Evolutionary conservation across 305 asterid species (phyloP).

Genomic region (Fraxinus ornus): DNA sequence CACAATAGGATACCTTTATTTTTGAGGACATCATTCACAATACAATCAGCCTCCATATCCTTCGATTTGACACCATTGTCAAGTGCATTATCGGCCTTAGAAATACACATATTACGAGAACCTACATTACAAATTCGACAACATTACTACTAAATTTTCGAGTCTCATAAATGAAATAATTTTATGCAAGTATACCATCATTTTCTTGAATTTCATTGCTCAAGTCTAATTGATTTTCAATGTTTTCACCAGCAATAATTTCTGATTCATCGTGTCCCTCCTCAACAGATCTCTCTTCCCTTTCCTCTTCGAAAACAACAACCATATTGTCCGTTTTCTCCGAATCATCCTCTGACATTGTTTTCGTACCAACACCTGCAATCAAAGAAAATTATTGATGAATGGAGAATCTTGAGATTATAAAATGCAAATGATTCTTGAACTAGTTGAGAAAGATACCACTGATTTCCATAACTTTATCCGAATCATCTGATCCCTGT

Average conservation of each 20-base stretch:
- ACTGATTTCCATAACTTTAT: slow-evolving; percentile 28
- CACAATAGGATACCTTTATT: slow-evolving; percentile 9
- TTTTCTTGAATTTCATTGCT: slow-evolving; percentile 17
- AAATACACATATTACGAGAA: not conserved
- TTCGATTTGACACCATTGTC: not conserved
- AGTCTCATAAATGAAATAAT: not conserved
- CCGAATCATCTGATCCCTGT: slow-evolving; percentile 18
- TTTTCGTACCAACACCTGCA: slow-evolving; percentile 31
- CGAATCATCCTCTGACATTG: slow-evolving; percentile 24
- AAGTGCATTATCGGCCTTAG: slow-evolving; percentile 23
- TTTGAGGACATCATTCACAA: slow-evolving; percentile 5
- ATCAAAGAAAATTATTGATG: not conserved
- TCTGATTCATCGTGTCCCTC: slow-evolving; percentile 11
- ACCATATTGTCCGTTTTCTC: not conserved
- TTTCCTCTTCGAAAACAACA: not conserved
- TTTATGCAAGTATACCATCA: not conserved
- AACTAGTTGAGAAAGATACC: slow-evolving; percentile 26
- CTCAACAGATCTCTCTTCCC: not conserved
- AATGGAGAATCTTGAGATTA: not conserved
- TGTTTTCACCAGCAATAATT: slow-evolving; percentile 23
- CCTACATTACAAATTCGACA: not conserved
- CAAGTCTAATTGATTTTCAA: not conserved
- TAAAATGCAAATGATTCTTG: not conserved
- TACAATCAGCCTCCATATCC: not conserved
- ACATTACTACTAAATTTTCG: not conserved